A percentile compares a stretch with the other conserved stretches of the same genome.
These are phyloP conservation scores for Rhizoclosmatium globosum DNA, from an alignment of 192 early-diverging fungal genomes.

Conservation along the genomic window DNA sequence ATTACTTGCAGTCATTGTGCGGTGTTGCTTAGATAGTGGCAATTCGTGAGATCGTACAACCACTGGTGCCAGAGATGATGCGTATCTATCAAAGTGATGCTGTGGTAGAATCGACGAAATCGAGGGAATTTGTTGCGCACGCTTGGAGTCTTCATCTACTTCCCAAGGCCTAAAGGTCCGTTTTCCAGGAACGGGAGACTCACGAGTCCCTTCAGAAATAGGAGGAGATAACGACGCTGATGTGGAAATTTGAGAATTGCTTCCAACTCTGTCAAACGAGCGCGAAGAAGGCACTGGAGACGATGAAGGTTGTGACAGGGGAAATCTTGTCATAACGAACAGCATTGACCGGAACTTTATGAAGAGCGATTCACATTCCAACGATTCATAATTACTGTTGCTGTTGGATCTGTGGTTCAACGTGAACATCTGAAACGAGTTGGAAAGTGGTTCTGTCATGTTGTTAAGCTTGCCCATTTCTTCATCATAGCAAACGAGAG, in stretches of 20 bases:
- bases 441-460: neutral
- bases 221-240: neutral
- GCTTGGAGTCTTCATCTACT: neutral
- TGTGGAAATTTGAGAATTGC: neutral
- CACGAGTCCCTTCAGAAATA: neutral
- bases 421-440: neutral
- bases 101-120: constrained; percentile 5
- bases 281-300: neutral
- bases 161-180: constrained; percentile 30
- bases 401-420: neutral
- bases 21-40: neutral
- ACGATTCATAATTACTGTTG: neutral
- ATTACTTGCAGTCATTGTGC: neutral
- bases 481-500: neutral
- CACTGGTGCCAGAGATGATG: neutral
- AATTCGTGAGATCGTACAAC: neutral
- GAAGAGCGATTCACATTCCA: constrained; percentile 9
- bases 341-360: neutral
- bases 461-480: neutral
- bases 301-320: neutral
- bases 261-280: neutral
- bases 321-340: neutral
- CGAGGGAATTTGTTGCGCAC: neutral
- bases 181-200: neutral
- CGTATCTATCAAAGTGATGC: neutral